phyloP scores from a whole-genome alignment of 805 yeast species.

The Hanseniaspora lachancei region DNA sequence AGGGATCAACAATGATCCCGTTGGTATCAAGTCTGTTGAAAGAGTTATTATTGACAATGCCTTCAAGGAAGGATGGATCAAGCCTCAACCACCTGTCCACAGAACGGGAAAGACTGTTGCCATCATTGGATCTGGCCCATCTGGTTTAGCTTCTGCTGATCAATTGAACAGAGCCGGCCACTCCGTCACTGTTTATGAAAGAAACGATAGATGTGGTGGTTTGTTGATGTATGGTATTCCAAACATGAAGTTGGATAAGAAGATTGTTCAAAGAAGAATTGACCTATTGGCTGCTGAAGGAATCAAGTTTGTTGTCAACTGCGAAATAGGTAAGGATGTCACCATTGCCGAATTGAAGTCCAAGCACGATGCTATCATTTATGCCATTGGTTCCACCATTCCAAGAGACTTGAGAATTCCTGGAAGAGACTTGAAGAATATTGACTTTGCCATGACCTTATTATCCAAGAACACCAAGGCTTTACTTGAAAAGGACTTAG shows the following conservation, averaged over 20 bases:
- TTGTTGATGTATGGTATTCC: conserved; percentile 98
- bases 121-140: conserved; percentile 90
- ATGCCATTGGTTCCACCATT: conserved; percentile 90
- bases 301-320: conserved; percentile 57
- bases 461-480: conserved; percentile 83
- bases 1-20: conserved; percentile 88
- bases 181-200: conserved; percentile 77
- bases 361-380: conserved; percentile 67
- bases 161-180: conserved; percentile 96
- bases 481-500: conserved; percentile 66
- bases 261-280: conserved; percentile 82
- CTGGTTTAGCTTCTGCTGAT: conserved; percentile 94
- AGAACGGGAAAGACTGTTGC: conserved; percentile 84
- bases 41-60: conserved; percentile 94
- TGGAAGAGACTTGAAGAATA: conserved; percentile 80
- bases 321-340: conserved; percentile 75
- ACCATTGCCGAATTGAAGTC: conserved; percentile 54
- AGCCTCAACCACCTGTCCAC: conserved; percentile 59
- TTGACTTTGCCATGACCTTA: conserved; percentile 89
- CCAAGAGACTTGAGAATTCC: conserved; percentile 92
- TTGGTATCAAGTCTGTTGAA: conserved; percentile 91
- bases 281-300: conserved; percentile 88
- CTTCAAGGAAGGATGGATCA: conserved; percentile 92
- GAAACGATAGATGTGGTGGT: conserved; percentile 94
- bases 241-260: conserved; percentile 93